phyloP scores from a whole-genome alignment of 148 eudicot genomes.

The Spergularia bocconei region DNA sequence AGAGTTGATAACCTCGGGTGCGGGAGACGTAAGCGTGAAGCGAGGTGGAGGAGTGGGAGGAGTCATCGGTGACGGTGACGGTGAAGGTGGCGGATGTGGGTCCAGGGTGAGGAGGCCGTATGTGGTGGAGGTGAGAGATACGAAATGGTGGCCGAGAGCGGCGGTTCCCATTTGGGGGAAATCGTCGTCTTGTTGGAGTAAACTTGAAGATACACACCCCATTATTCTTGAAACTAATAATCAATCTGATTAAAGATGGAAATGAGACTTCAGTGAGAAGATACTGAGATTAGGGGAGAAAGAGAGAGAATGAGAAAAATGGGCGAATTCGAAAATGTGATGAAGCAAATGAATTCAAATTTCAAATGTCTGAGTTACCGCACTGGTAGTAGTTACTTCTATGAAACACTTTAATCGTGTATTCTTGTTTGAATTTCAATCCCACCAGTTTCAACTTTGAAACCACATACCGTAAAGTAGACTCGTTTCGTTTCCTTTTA shows the following conservation, averaged over 20 bases:
- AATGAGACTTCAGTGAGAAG: no score
- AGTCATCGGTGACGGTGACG: conserved; percentile 20
- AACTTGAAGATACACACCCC: conserved; percentile 79
- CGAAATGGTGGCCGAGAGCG: conserved; percentile 38
- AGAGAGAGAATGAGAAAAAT: background rate
- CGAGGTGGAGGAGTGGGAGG: conserved; percentile 25
- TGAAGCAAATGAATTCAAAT: background rate
- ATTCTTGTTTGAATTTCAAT: no score
- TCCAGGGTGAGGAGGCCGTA: conserved; percentile 23
- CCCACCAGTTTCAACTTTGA: no score
- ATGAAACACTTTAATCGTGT: no score
- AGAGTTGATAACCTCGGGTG: conserved; percentile 69
- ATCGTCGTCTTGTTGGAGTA: conserved; percentile 67
- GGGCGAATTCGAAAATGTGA: no score
- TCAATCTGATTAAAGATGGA: no score
- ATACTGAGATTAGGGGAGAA: background rate
- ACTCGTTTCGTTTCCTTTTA: no score
- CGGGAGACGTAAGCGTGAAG: conserved; percentile 29
- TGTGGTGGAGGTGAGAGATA: conserved; percentile 16
- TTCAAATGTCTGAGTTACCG: background rate
- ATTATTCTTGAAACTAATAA: conserved; percentile 10
- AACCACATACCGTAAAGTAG: no score
- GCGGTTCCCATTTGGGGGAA: conserved; percentile 46
- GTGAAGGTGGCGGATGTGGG: conserved; percentile 20
- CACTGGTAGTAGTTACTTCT: background rate